Percentiles rank a stretch among this genome's conserved stretches.
These are phyloP conservation scores for Syncephalastrum monosporum DNA, from an alignment of 371 early-diverging fungal genomes.

Conservation along the genomic window DNA sequence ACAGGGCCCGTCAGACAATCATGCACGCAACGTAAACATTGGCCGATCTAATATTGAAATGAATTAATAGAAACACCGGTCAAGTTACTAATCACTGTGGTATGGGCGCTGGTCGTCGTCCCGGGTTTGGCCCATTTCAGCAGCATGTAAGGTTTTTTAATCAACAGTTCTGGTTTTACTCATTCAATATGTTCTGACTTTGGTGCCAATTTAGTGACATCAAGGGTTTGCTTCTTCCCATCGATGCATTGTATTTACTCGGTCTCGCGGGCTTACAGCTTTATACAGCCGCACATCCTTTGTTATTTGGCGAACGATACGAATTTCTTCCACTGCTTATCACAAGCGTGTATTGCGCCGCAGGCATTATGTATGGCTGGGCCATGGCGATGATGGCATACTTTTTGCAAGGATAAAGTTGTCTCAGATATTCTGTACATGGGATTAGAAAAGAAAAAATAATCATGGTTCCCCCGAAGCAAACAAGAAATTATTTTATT, in stretches of 20 bases:
- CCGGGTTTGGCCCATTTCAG: conserved; percentile 48
- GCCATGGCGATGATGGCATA: conserved; percentile 33
- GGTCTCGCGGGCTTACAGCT: conserved; percentile 67
- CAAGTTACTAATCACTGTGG: conserved; percentile 50
- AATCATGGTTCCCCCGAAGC: too few relatives aligned
- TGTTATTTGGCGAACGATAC: conserved; percentile 52
- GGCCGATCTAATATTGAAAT: conserved; percentile 3
- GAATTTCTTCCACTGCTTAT: conserved; percentile 85
- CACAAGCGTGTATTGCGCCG: conserved; percentile 76
- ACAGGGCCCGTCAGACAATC: background rate
- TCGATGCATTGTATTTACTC: conserved; percentile 65
- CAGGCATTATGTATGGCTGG: conserved; percentile 83
- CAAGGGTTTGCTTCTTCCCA: conserved; percentile 19
- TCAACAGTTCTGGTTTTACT: background rate
- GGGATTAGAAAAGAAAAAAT: background rate
- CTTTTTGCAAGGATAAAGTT: conserved; percentile 5
- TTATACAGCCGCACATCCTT: conserved; percentile 58
- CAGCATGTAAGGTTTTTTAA: conserved; percentile 29
- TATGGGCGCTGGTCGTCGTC: conserved; percentile 59
- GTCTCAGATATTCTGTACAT: conserved; percentile 15
- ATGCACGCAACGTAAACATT: background rate
- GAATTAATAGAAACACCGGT: conserved; percentile 59
- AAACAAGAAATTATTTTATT: too few relatives aligned
- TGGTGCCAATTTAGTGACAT: conserved; percentile 19
- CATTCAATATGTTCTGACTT: background rate